Evolutionary conservation across 31 red algal genomes (phyloP).

Genomic region (Bonnemaisonia californica): DNA sequence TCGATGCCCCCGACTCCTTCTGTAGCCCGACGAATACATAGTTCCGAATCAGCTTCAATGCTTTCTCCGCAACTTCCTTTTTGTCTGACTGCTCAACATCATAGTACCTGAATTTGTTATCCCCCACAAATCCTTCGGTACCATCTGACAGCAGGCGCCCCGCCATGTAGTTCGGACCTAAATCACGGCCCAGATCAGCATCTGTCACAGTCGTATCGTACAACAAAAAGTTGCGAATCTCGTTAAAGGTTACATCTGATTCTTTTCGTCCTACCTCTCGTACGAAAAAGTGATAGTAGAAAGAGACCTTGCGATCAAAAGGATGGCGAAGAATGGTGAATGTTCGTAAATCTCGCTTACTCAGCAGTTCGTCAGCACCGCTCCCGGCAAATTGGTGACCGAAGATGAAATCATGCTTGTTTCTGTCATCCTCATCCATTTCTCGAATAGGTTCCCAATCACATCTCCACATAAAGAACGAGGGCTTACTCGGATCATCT

Average conservation of each 20-base stretch:
- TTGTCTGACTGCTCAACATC: slow-evolving; percentile 8
- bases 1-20: slow-evolving; percentile 32
- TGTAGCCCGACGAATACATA: slow-evolving; percentile 67
- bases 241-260: slow-evolving; percentile 41
- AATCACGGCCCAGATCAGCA: slow-evolving; percentile 50
- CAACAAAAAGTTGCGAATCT: slow-evolving; percentile 58
- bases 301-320: slow-evolving; percentile 65
- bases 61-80: slow-evolving; percentile 27
- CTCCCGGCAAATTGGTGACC: slow-evolving; percentile 53
- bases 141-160: slow-evolving; percentile 66
- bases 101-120: slow-evolving; percentile 26
- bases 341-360: slow-evolving; percentile 50
- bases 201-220: slow-evolving; percentile 30
- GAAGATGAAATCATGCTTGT: slow-evolving; percentile 52
- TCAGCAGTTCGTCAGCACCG: slow-evolving; percentile 5
- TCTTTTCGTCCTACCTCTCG: slow-evolving; percentile 52
- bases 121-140: slow-evolving; percentile 25
- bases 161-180: slow-evolving; percentile 69
- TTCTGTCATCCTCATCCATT: slow-evolving; percentile 35
- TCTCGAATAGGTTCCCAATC: slow-evolving; percentile 62
- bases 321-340: slow-evolving; percentile 67
- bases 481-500: slow-evolving; percentile 23
- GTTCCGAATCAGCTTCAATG: slow-evolving; percentile 24
- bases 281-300: slow-evolving; percentile 74
- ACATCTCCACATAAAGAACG: slow-evolving; percentile 61